Evolutionary conservation across 2,329 filamentous ascomycete genomes (phyloP).

Genomic region (Aspergillus pseudoterreus): DNA sequence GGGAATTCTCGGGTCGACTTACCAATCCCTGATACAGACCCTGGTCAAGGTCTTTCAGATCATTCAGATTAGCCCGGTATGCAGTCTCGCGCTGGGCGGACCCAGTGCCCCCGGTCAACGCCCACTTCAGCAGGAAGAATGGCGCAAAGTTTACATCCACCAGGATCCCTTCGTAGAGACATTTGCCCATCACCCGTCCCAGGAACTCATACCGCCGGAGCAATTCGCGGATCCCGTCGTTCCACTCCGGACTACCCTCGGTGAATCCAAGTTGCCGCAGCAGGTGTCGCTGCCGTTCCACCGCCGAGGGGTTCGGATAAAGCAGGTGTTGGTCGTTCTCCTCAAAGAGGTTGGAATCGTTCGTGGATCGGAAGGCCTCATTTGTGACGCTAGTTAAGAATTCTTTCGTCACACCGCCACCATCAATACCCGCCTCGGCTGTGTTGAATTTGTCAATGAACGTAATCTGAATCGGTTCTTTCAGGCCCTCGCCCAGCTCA

Average conservation of each 20-base stretch:
- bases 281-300: conserved; percentile 64
- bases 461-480: conserved; percentile 93
- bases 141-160: conserved; percentile 89
- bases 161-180: conserved; percentile 93
- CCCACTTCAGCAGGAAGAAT: conserved; percentile 96
- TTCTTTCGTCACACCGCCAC: conserved; percentile 95
- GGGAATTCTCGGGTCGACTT: conserved; percentile 22
- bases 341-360: conserved; percentile 64
- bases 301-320: conserved; percentile 77
- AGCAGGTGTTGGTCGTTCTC: conserved; percentile 82
- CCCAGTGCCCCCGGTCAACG: conserved; percentile 64
- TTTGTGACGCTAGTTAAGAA: conserved; percentile 85
- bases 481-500: conserved; percentile 72
- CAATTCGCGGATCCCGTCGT: conserved; percentile 56
- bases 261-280: conserved; percentile 51
- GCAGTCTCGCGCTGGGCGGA: conserved; percentile 63
- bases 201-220: conserved; percentile 83
- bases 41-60: conserved; percentile 87
- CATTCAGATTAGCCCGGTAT: conserved; percentile 91
- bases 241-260: conserved; percentile 57
- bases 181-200: conserved; percentile 90
- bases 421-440: conserved; percentile 89
- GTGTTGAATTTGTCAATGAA: conserved; percentile 90
- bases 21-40: conserved; percentile 82
- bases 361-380: conserved; percentile 69